Evolutionary conservation across 257 asterid species (phyloP), one percentile per base, ranked within the genome.

Genomic region (Leonotis leonurus): DNA sequence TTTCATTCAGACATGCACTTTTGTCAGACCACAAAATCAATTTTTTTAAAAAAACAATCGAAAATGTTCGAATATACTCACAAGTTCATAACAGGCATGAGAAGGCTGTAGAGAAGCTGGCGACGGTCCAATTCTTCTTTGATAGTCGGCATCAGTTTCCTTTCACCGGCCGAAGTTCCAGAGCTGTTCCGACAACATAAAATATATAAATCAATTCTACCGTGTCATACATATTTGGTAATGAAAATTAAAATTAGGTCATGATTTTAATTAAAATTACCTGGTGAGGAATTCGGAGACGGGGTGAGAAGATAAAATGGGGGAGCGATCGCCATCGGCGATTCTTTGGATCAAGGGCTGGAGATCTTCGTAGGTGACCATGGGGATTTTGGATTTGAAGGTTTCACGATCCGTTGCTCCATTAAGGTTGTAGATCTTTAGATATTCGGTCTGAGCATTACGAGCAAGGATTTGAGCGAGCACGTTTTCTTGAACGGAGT

Each of bases 1-100:
- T 75, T 70, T 40, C 76, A 76, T 64, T 60, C 39, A 30, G n/a
- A n/a, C n/a, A n/a, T n/a, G n/a, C n/a, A n/a, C n/a, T n/a, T n/a
- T n/a, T n/a, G n/a, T n/a, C n/a, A n/a, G n/a, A n/a, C n/a, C n/a
- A n/a, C n/a, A n/a, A n/a, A n/a, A n/a, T n/a, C n/a, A n/a, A n/a
- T n/a, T n/a, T n/a, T n/a, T n/a, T n/a, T n/a, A n/a, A n/a, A 56
- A 30, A 26, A 56, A 21, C 8, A 8, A 40, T 1, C 1, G 1
- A 0, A 10, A 0, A 18, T n/a, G n/a, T 14, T 7, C 13, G 0
- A 13, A 0, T 12, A 48, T 65, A 73, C 97, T 79, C 53, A 93
- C 99, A 89, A 68, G 79, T 89, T 93, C 99, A 93, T 93, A 49
- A 93, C 97, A 5, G 99, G 99, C 94, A 80, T 81, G 35, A 93